These are phyloP conservation scores for Chenopodium album DNA, from an alignment of 148 eudicot species.

Conservation along the genomic window DNA sequence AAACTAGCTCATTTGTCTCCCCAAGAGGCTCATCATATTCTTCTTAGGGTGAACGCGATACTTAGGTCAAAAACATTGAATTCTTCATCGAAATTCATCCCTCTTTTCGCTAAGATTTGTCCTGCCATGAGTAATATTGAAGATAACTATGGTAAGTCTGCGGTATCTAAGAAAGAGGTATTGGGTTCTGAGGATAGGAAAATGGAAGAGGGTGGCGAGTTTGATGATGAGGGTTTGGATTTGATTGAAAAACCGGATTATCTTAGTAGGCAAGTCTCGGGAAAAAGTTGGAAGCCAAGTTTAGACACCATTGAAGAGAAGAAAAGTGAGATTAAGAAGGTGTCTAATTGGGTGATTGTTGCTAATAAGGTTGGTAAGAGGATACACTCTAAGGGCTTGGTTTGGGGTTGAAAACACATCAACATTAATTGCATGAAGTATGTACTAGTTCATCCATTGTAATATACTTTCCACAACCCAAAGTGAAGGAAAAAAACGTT, in stretches of 20 bases:
- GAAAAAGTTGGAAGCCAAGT: slow-evolving; percentile 83
- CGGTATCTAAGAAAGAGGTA: slow-evolving; percentile 9
- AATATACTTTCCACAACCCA: not conserved
- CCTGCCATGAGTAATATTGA: slow-evolving; percentile 15
- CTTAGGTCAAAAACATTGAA: slow-evolving; percentile 34
- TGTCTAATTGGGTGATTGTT: slow-evolving; percentile 52
- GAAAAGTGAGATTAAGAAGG: slow-evolving; percentile 39
- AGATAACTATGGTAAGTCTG: slow-evolving; percentile 1
- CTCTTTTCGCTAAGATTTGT: slow-evolving; percentile 49
- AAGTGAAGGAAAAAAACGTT: not conserved
- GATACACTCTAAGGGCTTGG: slow-evolving; percentile 30
- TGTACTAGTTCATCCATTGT: not conserved
- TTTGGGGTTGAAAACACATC: slow-evolving; percentile 27
- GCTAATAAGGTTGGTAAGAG: slow-evolving; percentile 31
- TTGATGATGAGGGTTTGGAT: slow-evolving; percentile 31
- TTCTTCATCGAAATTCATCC: slow-evolving; percentile 38
- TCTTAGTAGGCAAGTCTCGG: slow-evolving; percentile 57
- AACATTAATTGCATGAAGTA: no score
- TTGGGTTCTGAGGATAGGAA: slow-evolving; percentile 16
- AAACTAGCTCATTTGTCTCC: slow-evolving; percentile 48
- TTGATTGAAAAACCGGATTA: slow-evolving; percentile 38
- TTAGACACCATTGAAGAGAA: slow-evolving; percentile 80
- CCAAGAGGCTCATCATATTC: slow-evolving; percentile 54
- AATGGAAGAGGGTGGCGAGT: slow-evolving; percentile 11
- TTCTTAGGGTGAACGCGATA: slow-evolving; percentile 36